Evolutionary conservation across 805 yeast genomes (phyloP).

Genomic region (Nakazawaea molendinolei): DNA sequence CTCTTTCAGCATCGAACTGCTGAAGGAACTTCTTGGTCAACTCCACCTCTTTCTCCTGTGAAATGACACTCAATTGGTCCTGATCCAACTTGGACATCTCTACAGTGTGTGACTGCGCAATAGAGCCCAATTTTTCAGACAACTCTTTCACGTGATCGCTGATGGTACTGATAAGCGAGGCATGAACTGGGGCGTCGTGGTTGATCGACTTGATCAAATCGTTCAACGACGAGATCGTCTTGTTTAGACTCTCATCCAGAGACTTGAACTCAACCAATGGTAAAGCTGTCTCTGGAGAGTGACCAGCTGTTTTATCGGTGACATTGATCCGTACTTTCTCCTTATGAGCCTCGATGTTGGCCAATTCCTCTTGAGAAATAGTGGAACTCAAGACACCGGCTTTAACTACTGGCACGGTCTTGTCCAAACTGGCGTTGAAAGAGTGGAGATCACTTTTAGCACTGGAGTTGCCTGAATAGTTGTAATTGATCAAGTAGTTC

Average conservation of each 20-base stretch:
- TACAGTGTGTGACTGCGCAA: slow-evolving; percentile 15
- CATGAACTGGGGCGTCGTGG: slow-evolving; percentile 15
- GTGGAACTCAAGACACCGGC: slow-evolving; percentile 29
- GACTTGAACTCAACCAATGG: slow-evolving; percentile 26
- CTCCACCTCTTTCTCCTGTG: slow-evolving; percentile 41
- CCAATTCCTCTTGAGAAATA: slow-evolving; percentile 21
- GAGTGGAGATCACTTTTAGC: slow-evolving; percentile 19
- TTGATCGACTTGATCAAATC: slow-evolving; percentile 25
- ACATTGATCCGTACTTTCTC: slow-evolving; percentile 1
- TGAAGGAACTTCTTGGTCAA: slow-evolving; percentile 51
- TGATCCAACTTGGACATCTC: slow-evolving; percentile 19
- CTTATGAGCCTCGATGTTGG: slow-evolving; percentile 5
- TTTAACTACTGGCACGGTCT: slow-evolving; percentile 32
- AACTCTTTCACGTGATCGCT: slow-evolving; percentile 17
- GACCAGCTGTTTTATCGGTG: slow-evolving; percentile 13
- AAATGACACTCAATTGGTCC: slow-evolving; percentile 19
- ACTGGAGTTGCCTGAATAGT: slow-evolving; percentile 14
- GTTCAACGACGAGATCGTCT: slow-evolving; percentile 28
- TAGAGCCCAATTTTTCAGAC: slow-evolving; percentile 16
- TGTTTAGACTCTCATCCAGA: slow-evolving; percentile 26
- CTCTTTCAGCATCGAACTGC: slow-evolving; percentile 58
- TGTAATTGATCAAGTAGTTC: slow-evolving; percentile 16
- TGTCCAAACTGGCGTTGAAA: slow-evolving; percentile 30
- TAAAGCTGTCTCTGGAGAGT: slow-evolving; percentile 17
- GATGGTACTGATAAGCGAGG: slow-evolving; percentile 19